Conservation (phyloP, 2,329 filamentous ascomycete species). For the Verruconis gallopava region DNA sequence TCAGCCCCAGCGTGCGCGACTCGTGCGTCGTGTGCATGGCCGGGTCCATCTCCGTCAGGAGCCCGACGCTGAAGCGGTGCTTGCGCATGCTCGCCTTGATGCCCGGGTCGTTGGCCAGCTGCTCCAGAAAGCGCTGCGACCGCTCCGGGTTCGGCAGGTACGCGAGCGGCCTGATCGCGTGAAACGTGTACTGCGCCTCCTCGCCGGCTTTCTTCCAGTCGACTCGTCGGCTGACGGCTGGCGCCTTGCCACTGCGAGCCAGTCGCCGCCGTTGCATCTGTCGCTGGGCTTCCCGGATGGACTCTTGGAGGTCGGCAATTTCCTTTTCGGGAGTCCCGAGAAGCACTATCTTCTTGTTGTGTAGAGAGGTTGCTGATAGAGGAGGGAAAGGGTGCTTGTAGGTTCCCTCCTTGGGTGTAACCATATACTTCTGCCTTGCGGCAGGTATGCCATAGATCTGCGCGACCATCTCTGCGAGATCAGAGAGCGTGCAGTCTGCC, state of each 20-base stretch:
- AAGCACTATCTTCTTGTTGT: slow-evolving; percentile 48
- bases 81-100: slow-evolving; percentile 73
- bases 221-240: slow-evolving; percentile 22
- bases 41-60: slow-evolving; percentile 95
- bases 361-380: slow-evolving; percentile 33
- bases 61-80: slow-evolving; percentile 70
- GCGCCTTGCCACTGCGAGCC: slow-evolving; percentile 28
- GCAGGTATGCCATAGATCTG: slow-evolving; percentile 44
- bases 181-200: slow-evolving; percentile 68
- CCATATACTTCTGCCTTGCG: slow-evolving; percentile 53
- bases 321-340: slow-evolving; percentile 51
- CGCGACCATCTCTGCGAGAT: slow-evolving; percentile 48
- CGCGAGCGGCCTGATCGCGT: slow-evolving; percentile 58
- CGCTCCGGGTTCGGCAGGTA: slow-evolving; percentile 66
- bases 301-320: slow-evolving; percentile 38
- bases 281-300: slow-evolving; percentile 15
- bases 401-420: slow-evolving; percentile 51
- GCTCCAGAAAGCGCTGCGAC: slow-evolving; percentile 57
- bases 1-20: slow-evolving; percentile 71
- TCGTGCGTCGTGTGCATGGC: slow-evolving; percentile 69
- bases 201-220: slow-evolving; percentile 39
- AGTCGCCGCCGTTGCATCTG: slow-evolving; percentile 27
- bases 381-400: slow-evolving; percentile 50
- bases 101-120: slow-evolving; percentile 69
- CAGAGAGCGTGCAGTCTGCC: slow-evolving; percentile 37